Percentiles rank a stretch among this genome's conserved stretches.
phyloP scores from a whole-genome alignment of 2,329 filamentous ascomycete genomes.

The Cladosporium sp. region DNA sequence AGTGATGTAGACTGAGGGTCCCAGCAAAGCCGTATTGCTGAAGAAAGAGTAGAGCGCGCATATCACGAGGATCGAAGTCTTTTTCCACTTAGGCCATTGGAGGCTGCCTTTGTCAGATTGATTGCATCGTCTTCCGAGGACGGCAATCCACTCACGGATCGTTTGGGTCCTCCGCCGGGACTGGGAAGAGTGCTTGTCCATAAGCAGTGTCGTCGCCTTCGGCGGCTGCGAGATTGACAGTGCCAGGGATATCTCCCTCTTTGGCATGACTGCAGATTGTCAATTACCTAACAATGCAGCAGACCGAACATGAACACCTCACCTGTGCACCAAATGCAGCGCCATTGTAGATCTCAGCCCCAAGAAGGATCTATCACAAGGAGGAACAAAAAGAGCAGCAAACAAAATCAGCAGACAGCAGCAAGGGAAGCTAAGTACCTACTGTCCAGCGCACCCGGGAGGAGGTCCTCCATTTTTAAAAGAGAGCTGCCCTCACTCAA shows the following conservation, averaged over 20 bases:
- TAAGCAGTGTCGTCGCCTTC: conserved; percentile 56
- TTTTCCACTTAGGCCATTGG: conserved; percentile 51
- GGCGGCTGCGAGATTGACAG: conserved; percentile 47
- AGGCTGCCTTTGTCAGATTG: conserved; percentile 1
- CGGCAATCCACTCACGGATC: conserved; percentile 41
- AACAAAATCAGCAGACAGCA: not conserved
- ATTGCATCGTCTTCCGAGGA: not conserved
- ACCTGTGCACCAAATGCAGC: conserved; percentile 17
- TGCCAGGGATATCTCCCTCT: conserved; percentile 51
- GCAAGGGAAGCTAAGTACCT: not conserved
- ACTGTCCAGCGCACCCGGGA: no score
- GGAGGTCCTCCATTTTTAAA: no score
- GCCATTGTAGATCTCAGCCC: not conserved
- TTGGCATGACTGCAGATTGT: conserved; percentile 44
- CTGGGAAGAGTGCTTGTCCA: conserved; percentile 55
- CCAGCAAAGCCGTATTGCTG: conserved; percentile 51
- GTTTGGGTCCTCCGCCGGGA: conserved; percentile 56
- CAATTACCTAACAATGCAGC: not conserved
- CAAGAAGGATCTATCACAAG: not conserved
- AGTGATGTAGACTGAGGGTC: conserved; percentile 53
- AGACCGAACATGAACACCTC: not conserved
- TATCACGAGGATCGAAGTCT: conserved; percentile 50
- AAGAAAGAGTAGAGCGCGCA: conserved; percentile 53
- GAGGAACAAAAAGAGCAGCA: not conserved
- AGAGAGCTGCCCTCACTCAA: no score